Percentiles rank a stretch among this genome's conserved stretches.
phyloP scores from a whole-genome alignment of 2,329 filamentous ascomycete species.

The Magnaporthiopsis rhizophila region DNA sequence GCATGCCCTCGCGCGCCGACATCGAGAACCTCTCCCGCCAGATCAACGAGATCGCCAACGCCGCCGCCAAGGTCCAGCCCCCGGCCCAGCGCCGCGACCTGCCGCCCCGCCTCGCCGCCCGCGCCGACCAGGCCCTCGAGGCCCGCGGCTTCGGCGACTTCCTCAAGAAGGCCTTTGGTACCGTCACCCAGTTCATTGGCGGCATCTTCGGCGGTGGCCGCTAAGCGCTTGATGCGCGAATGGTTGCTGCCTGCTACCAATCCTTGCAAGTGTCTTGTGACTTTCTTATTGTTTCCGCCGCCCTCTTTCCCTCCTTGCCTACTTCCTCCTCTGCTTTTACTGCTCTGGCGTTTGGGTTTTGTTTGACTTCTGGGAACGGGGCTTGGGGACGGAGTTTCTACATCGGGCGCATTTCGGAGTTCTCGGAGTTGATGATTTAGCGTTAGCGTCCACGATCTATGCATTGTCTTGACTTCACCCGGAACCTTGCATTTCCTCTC shows the following conservation, averaged over 20 bases:
- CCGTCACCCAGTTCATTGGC: background rate
- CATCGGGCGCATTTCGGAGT: background rate
- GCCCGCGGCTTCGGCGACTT: background rate
- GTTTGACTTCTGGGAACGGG: background rate
- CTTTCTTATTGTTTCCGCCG: too few species aligned
- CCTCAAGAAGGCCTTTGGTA: background rate
- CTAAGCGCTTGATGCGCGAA: background rate
- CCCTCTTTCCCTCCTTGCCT: background rate
- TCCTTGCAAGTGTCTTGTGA: too few species aligned
- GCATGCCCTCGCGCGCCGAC: background rate
- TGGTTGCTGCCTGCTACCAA: background rate
- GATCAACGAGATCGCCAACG: background rate
- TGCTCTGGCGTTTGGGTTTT: background rate
- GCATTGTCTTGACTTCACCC: too few species aligned
- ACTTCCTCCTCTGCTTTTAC: background rate
- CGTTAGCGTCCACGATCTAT: background rate
- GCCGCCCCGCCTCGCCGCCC: background rate
- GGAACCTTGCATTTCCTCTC: too few species aligned
- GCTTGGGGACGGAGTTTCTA: background rate
- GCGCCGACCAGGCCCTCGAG: background rate
- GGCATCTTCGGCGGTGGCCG: background rate
- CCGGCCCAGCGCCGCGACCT: background rate
- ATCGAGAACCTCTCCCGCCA: background rate
- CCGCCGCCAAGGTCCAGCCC: background rate
- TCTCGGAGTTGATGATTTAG: background rate